Percentiles rank a stretch among this genome's conserved stretches.
These are phyloP conservation scores for Senecio squalidus DNA, from an alignment of 140 eudicot genomes.

Conservation along the genomic window DNA sequence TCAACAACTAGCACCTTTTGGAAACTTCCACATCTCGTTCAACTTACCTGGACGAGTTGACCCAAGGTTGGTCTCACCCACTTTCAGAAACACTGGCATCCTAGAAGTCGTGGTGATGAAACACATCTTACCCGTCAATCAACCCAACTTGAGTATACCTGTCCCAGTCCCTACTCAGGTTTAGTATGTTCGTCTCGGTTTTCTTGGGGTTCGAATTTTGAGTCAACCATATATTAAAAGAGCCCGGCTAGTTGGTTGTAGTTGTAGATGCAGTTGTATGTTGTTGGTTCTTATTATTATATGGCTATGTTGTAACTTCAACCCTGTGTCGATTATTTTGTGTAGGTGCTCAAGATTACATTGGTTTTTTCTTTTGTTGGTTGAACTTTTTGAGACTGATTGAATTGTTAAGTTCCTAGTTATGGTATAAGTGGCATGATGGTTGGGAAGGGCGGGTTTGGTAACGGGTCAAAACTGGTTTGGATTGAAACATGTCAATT, in stretches of 20 bases:
- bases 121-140: slow-evolving; percentile 14
- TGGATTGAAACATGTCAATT: background rate
- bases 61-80: slow-evolving; percentile 43
- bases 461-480: background rate
- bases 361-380: slow-evolving; percentile 3
- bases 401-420: background rate
- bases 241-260: slow-evolving; percentile 12
- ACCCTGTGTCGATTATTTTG: background rate
- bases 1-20: slow-evolving; percentile 51
- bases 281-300: background rate
- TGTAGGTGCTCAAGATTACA: slow-evolving; percentile 11
- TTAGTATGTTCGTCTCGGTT: slow-evolving; percentile 15
- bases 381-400: background rate
- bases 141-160: slow-evolving; percentile 21
- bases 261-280: slow-evolving; percentile 12
- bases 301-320: slow-evolving; percentile 16
- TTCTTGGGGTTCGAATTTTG: slow-evolving; percentile 5
- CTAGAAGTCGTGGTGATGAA: slow-evolving; percentile 52
- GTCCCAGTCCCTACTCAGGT: slow-evolving; percentile 12
- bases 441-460: background rate
- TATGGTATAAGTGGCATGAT: background rate
- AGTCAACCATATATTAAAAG: slow-evolving; percentile 6
- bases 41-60: slow-evolving; percentile 63
- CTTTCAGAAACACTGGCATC: slow-evolving; percentile 46
- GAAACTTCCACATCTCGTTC: slow-evolving; percentile 43